Evolutionary conservation across 2,329 filamentous ascomycete species (phyloP), one percentile per base, ranked within the genome.

Genomic region (Diplodia scrobiculata): DNA sequence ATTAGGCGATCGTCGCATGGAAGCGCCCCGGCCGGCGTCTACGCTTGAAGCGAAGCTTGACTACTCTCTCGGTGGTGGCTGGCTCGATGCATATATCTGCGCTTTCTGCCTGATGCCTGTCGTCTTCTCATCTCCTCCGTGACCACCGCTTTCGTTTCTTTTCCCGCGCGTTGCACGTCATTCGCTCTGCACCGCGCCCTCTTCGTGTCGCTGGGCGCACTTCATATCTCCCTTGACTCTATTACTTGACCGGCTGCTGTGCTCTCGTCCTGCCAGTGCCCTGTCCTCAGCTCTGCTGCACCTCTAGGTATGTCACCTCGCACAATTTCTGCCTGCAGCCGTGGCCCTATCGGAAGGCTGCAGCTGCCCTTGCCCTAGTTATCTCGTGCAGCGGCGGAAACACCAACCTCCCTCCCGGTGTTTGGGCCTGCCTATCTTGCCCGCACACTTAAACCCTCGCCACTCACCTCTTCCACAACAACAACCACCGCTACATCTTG

Each of bases 1-100:
- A 25, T 50, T 62, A 62, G 58, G 27, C 45, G 58, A 62, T 62
- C 58, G 41, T 21, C 58, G 58, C 58, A 62, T 50, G 58, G 58
- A 36, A 62, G 25, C 34, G 36, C 38, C 27, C 21, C 19, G 27
- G 29, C 4, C 38, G 54, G 38, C 54, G 54, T 38, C 53, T 58
- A 62, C 50, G 58, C 58, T 27, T 62, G 58, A 50, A 29, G 14
- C 17, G 55, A 60, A 60, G 55, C 55, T 60, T 60, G 55, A 47
- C 55, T 58, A 4, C 53, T 38, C 58, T 62, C 45, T 27, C 58
- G 45, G 58, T 3, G 4, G 38, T 47, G 55, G 38, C 55, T 60
- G 48, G 32, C 58, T 36, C 21, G 25, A 4, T 27, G 41, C 45
- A 62, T 62, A 62, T 62, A 62, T 62, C 55, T 27, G 41, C 27